A percentile compares a stretch with the other conserved stretches of the same genome.
phyloP scores from a whole-genome alignment of 495 filamentous ascomycete species.

The Podospora bellae-mahoneyi region DNA sequence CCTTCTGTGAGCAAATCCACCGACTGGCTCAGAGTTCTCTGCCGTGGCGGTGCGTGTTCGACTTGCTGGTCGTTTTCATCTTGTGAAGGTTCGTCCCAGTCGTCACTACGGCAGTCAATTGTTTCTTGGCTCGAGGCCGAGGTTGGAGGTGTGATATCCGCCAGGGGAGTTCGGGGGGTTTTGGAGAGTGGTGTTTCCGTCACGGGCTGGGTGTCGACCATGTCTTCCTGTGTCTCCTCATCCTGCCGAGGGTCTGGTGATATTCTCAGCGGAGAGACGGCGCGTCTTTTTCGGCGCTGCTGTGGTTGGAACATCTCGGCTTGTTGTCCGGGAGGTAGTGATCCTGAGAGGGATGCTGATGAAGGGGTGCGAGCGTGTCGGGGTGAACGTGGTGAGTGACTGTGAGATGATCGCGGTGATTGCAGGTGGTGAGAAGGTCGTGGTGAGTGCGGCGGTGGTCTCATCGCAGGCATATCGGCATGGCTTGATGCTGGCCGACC shows the following conservation, averaged over 20 bases:
- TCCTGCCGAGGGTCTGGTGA: not conserved
- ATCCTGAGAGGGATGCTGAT: not conserved
- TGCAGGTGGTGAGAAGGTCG: not conserved
- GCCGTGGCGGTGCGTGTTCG: not conserved
- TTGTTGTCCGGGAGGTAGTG: not conserved
- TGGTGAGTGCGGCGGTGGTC: not conserved
- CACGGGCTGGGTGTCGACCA: not conserved
- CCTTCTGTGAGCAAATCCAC: slow-evolving; percentile 14
- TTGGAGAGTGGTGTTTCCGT: not conserved
- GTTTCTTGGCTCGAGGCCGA: not conserved
- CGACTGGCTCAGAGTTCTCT: not conserved
- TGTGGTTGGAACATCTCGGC: not conserved
- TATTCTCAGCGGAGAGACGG: not conserved
- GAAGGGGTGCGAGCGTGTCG: not conserved
- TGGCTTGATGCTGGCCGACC: not conserved
- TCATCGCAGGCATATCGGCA: no score
- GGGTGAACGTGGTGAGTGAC: not conserved
- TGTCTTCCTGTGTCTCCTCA: not conserved
- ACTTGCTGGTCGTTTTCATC: not conserved
- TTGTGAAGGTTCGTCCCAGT: not conserved
- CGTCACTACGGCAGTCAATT: not conserved
- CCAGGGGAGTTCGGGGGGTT: slow-evolving; percentile 15
- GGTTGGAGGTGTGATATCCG: slow-evolving; percentile 16
- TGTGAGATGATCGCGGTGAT: not conserved
- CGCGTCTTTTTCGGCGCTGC: not conserved